phyloP scores from a whole-genome alignment of 2,329 filamentous ascomycete genomes.

The Beauveria asiatica region DNA sequence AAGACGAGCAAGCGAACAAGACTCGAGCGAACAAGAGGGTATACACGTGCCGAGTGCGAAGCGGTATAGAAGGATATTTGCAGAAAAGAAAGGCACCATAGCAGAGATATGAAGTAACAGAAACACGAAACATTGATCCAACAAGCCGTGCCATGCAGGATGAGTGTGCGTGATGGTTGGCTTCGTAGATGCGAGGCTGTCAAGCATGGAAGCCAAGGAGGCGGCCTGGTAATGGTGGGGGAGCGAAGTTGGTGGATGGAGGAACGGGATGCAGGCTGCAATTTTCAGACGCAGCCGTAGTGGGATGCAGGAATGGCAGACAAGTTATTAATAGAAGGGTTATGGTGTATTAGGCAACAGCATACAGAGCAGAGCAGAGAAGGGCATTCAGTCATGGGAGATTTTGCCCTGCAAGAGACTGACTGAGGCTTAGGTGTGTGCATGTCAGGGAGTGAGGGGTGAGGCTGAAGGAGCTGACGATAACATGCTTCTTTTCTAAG shows the following conservation, averaged over 20 bases:
- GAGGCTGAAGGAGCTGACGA: not conserved
- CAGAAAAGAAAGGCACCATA: not conserved
- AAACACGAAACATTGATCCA: constrained; percentile 12
- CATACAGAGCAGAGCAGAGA: too few relatives aligned
- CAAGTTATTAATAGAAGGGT: not conserved
- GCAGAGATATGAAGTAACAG: constrained; percentile 11
- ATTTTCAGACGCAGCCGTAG: not conserved
- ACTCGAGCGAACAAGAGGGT: not conserved
- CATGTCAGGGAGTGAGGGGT: not conserved
- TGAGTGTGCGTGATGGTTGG: not conserved
- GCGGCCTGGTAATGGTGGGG: not conserved
- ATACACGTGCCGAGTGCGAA: not conserved
- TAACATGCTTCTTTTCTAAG: too few relatives aligned
- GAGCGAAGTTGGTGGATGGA: not conserved
- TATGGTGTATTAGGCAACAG: not conserved
- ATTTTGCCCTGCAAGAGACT: not conserved
- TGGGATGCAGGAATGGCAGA: not conserved
- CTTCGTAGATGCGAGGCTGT: not conserved
- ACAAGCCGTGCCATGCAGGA: not conserved
- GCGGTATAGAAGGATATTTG: constrained; percentile 11
- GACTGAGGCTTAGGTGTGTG: not conserved
- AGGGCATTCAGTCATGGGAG: too few relatives aligned
- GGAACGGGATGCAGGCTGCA: constrained; percentile 3
- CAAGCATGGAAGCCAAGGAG: not conserved
- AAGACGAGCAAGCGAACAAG: not conserved